Evolutionary conservation across 371 early-diverging fungal species (phyloP).

Genomic region (Mycotypha africana): DNA sequence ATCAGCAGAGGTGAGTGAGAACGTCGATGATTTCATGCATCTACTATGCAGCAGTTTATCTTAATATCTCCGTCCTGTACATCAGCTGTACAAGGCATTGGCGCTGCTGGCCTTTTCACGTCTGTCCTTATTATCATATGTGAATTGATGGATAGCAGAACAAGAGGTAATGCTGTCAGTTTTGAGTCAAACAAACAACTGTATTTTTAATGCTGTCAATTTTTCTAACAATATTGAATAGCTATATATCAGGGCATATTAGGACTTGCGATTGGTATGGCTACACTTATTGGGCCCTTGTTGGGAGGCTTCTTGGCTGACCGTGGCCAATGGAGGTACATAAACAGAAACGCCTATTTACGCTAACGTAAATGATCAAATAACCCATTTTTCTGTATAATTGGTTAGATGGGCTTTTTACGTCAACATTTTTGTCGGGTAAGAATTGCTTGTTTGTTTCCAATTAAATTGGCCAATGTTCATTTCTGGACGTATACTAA

Average conservation of each 20-base stretch:
- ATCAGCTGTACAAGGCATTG: conserved; percentile 16
- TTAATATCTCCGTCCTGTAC: too few species aligned
- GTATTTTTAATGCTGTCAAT: not conserved
- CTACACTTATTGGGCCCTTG: conserved; percentile 46
- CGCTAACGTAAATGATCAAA: too few species aligned
- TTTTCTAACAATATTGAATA: not conserved
- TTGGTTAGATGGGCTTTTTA: not conserved
- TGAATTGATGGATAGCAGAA: conserved; percentile 41
- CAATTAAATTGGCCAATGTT: too few species aligned
- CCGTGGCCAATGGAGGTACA: not conserved
- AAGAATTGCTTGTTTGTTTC: not conserved
- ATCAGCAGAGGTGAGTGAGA: conserved; percentile 19
- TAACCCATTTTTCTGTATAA: not conserved
- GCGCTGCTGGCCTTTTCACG: conserved; percentile 52
- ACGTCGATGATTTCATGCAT: not conserved
- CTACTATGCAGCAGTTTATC: not conserved
- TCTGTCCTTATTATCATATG: conserved; percentile 69
- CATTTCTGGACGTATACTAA: too few species aligned
- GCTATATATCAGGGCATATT: conserved; percentile 41
- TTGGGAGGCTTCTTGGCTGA: conserved; percentile 6
- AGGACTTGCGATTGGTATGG: conserved; percentile 48
- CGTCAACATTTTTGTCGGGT: not conserved
- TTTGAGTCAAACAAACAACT: too few species aligned
- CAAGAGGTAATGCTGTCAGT: conserved; percentile 12
- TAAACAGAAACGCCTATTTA: not conserved